Conservation (phyloP, 2,329 filamentous ascomycete genomes). For the Pyrenophora teres region DNA sequence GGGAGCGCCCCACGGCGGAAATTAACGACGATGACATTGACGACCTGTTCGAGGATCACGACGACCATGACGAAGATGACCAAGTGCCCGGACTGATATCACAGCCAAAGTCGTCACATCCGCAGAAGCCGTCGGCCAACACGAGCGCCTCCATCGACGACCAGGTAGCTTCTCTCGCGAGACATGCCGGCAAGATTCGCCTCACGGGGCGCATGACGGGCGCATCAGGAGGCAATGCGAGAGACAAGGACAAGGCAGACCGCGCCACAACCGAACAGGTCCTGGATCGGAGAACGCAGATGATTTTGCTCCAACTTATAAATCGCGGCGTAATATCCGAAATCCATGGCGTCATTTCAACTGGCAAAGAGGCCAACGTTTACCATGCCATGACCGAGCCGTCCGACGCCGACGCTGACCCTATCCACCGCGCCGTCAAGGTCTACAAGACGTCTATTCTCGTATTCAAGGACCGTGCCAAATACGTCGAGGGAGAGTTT, state of each 20-base stretch:
- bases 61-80: constrained; percentile 36
- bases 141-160: constrained; percentile 81
- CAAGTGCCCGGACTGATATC: constrained; percentile 62
- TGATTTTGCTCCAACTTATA: constrained; percentile 96
- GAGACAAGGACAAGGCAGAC: constrained; percentile 84
- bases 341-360: constrained; percentile 93
- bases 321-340: constrained; percentile 88
- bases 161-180: constrained; percentile 81
- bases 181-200: constrained; percentile 83
- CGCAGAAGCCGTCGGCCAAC: constrained; percentile 72
- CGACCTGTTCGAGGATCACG: constrained; percentile 57
- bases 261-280: constrained; percentile 94
- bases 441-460: constrained; percentile 98
- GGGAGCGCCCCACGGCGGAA: constrained; percentile 8
- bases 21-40: constrained; percentile 68
- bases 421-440: constrained; percentile 86
- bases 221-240: constrained; percentile 51
- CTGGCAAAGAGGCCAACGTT: constrained; percentile 97
- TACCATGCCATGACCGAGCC: constrained; percentile 80
- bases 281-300: constrained; percentile 87
- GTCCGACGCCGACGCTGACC: constrained; percentile 43
- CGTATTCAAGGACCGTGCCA: constrained; percentile 96
- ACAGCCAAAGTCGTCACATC: constrained; percentile 72
- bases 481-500: constrained; percentile 94
- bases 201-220: constrained; percentile 67